phyloP scores from a whole-genome alignment of 805 yeast genomes.

The Saturnispora gosingensis region DNA sequence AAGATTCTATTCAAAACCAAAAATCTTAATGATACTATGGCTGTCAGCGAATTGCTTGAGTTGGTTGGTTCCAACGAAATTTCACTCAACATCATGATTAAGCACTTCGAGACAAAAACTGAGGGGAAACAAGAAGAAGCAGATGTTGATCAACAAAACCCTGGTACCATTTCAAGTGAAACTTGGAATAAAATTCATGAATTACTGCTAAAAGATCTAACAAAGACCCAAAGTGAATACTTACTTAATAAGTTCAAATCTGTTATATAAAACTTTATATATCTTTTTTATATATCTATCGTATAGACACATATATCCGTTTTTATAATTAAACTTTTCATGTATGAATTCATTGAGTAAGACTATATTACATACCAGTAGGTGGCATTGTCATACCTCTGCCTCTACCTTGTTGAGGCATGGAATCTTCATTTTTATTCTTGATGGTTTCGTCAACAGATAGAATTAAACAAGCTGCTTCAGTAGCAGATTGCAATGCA shows the following conservation, averaged over 20 bases:
- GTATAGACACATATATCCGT: not conserved
- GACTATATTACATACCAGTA: conserved; percentile 10
- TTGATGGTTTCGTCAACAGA: conserved; percentile 94
- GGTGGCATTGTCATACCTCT: conserved; percentile 50
- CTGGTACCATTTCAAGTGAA: not conserved
- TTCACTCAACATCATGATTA: conserved; percentile 13
- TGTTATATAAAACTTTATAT: not conserved
- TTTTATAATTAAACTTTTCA: not conserved
- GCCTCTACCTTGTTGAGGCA: conserved; percentile 38
- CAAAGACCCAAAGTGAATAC: not conserved
- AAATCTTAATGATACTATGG: conserved; percentile 37
- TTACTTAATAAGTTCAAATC: not conserved
- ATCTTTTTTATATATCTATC: not conserved
- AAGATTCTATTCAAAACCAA: conserved; percentile 43
- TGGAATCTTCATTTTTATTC: conserved; percentile 52
- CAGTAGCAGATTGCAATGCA: conserved; percentile 93
- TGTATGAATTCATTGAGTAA: not conserved
- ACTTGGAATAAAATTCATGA: conserved; percentile 11
- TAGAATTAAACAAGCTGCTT: conserved; percentile 86
- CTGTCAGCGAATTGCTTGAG: conserved; percentile 16
- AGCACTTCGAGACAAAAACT: conserved; percentile 6
- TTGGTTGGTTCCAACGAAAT: conserved; percentile 1
- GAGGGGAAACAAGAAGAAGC: not conserved
- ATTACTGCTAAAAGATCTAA: conserved; percentile 5
- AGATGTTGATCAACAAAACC: not conserved